A percentile compares a stretch with the other conserved stretches of the same genome.
Conservation (phyloP, 371 early-diverging fungal genomes). For the Synchytrium microbalum region DNA sequence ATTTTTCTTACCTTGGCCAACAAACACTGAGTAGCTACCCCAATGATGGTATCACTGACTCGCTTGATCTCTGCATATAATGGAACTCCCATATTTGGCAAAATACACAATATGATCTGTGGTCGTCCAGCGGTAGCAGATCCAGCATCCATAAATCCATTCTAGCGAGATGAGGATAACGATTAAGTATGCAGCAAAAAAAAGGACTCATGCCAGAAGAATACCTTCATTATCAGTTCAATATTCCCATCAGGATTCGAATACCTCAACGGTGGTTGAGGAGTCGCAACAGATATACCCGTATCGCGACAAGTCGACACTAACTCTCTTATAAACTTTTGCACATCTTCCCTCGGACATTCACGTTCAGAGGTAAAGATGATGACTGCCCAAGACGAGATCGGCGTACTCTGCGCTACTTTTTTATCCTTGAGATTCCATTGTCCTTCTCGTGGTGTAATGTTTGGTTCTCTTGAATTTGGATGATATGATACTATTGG, state of each 20-base stretch:
- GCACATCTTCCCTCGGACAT: constrained; percentile 5
- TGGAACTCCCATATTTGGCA: constrained; percentile 62
- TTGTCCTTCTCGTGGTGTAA: constrained; percentile 57
- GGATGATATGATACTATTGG: constrained; percentile 14
- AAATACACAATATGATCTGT: constrained; percentile 60
- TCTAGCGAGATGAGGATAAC: too few relatives aligned
- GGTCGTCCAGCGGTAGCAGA: constrained; percentile 31
- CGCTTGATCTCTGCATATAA: constrained; percentile 84
- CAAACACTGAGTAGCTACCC: constrained; percentile 78
- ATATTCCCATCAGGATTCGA: constrained; percentile 47
- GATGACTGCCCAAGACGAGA: constrained; percentile 68
- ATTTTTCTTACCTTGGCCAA: too few relatives aligned
- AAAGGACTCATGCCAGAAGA: background rate
- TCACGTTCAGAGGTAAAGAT: constrained; percentile 17
- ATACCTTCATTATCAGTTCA: constrained; percentile 38
- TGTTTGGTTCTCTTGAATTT: constrained; percentile 33
- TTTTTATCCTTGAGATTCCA: constrained; percentile 76
- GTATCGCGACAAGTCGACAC: constrained; percentile 14
- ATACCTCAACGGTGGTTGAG: constrained; percentile 49
- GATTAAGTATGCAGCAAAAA: background rate
- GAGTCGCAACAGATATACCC: constrained; percentile 34
- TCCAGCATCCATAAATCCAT: constrained; percentile 51
- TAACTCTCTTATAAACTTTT: constrained; percentile 13
- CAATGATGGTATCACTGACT: constrained; percentile 68
- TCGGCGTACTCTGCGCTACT: constrained; percentile 46